Percentiles rank a stretch among this genome's conserved stretches.
Evolutionary conservation across 2,329 filamentous ascomycete species (phyloP).

Genomic region (Aspergillus eucalypticola): DNA sequence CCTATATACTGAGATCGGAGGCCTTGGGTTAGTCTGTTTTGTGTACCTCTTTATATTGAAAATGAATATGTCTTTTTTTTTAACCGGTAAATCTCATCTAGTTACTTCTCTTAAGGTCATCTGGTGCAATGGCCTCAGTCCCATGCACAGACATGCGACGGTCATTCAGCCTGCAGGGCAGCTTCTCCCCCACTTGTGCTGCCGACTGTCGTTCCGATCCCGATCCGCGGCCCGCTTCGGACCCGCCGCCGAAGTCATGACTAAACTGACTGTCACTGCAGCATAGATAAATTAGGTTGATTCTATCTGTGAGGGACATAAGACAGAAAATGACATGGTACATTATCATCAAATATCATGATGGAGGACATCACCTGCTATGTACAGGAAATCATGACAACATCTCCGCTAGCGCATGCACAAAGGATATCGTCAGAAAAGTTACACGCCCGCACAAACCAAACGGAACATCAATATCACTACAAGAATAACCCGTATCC

Average conservation of each 20-base stretch:
- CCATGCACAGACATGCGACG: too few relatives aligned
- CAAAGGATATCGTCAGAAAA: constrained; percentile 1
- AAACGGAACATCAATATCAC: not conserved
- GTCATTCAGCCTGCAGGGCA: too few relatives aligned
- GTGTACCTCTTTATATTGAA: too few relatives aligned
- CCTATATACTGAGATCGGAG: not conserved
- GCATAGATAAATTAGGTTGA: not conserved
- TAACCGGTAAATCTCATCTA: too few relatives aligned
- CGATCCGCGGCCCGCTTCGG: constrained; percentile 21
- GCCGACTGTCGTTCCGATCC: constrained; percentile 3
- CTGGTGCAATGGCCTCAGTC: not conserved
- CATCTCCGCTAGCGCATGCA: not conserved
- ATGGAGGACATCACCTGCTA: constrained; percentile 9
- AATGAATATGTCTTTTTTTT: not conserved
- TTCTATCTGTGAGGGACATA: not conserved
- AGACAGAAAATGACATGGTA: not conserved
- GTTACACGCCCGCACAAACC: not conserved
- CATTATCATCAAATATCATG: constrained; percentile 12
- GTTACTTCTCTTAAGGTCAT: too few relatives aligned
- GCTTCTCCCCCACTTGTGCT: not conserved
- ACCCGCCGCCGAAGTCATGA: not conserved
- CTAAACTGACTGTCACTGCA: not conserved
- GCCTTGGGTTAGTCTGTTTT: not conserved
- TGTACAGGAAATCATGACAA: constrained; percentile 13
- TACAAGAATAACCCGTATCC: not conserved